Evolutionary conservation across 208 protist genomes (phyloP), one percentile per base, ranked within the genome.

Genomic region (Trypanosoma lewisi): DNA sequence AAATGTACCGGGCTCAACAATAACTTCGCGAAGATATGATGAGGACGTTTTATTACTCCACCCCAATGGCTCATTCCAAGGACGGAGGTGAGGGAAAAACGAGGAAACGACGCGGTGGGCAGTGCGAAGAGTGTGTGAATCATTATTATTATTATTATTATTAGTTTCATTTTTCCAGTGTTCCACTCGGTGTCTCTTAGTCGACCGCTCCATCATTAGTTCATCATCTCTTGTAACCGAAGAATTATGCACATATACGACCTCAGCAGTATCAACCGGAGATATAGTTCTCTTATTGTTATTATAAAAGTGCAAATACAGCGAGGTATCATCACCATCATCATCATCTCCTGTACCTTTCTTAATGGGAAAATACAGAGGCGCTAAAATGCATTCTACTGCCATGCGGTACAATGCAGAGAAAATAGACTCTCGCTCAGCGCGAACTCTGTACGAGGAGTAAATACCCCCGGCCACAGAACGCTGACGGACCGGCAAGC

Each of bases 401-500:
- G 61, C 61, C 28, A 67, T 63, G 12, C 51, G 60, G 19, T 74
- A 68, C 23, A 23, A 16, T 5, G 25, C 31, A 23, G 42, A 45
- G 0, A 62, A 23, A 48, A 62, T 21, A 7, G 36, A 44, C 12
- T 59, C 44, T 0, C 56, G 33, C 41, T 59, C 64, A 1, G 41
- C 53, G n/a, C 54, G 55, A 50, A 39, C 14, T 44, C 36, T 21
- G 21, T 63, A 67, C 14, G 47, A 51, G 6, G 28, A 47, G 9
- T 65, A 16, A 0, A 17, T 9, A 14, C 19, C 0, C 42, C 37
- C 44, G 0, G 31, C 21, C 44, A 23, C 11, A 42, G 17, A 41
- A 45, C 48, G 19, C 11, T 12, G 44, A 19, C 82, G 77, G 16
- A 87, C 71, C n/a, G 82, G 78, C 5, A 87, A 39, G 42, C 63